These are phyloP conservation scores for Phalaenopsis hybrid DNA, from an alignment of 116 monocot species.

Conservation along the genomic window DNA sequence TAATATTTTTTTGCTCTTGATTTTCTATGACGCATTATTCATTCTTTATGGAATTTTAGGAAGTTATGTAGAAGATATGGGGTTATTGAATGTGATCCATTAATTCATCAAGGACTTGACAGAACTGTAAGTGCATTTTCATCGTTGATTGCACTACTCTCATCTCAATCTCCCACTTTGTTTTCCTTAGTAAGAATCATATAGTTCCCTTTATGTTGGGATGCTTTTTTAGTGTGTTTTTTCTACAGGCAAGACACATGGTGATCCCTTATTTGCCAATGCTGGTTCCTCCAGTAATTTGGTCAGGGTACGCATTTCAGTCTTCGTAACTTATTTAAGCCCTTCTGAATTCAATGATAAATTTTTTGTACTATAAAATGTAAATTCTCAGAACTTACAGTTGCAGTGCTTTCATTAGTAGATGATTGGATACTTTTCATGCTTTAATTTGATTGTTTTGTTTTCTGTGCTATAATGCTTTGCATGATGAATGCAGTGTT, in stretches of 20 bases:
- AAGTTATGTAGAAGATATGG: constrained; percentile 61
- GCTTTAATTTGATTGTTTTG: background rate
- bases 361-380: background rate
- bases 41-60: constrained; percentile 27
- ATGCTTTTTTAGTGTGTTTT: background rate
- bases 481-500: background rate
- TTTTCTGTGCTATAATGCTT: background rate
- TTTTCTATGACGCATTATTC: background rate
- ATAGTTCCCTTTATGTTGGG: background rate
- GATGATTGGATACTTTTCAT: background rate
- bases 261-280: constrained; percentile 98
- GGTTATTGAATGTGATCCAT: constrained; percentile 87
- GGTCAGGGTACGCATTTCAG: constrained; percentile 55
- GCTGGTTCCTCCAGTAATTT: constrained; percentile 81
- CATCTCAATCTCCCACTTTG: background rate
- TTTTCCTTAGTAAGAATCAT: background rate
- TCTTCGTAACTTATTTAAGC: background rate
- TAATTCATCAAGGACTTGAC: constrained; percentile 74
- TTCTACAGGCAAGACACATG: constrained; percentile 80
- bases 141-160: background rate
- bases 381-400: background rate
- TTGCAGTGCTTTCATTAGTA: background rate
- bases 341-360: background rate
- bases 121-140: constrained; percentile 59
- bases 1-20: background rate